Base-by-base conservation (phyloP, 2,329 filamentous ascomycete species). In the Samsoniella hepiali region DNA sequence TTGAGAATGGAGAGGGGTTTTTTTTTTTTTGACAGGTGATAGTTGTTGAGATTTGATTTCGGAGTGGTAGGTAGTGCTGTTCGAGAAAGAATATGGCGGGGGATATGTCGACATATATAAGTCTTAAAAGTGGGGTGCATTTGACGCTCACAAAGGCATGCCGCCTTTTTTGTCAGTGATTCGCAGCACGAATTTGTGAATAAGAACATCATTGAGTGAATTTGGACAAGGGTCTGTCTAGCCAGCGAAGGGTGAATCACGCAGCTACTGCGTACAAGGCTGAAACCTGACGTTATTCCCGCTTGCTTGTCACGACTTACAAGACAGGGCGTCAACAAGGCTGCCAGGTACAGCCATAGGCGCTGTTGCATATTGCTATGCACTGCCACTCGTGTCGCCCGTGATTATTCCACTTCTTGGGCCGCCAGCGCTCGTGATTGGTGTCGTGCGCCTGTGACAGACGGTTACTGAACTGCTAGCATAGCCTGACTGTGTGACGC, bases 121-220 rank as follows among this genome's bases (percentile, higher is more conserved):
- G 57, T 51, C 54, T 32, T 59, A 59, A 59, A 59, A 13, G 45
- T 42, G 57, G 57, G 57, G 57, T 58, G 40, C 6, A 27, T 17
- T 13, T 3, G 27, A 9, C 27, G 36, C 29, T 56, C 54, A 8
- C 38, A 5, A 34, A 45, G n/a, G 40, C 22, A 9, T 40, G 44
- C 29, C 11, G 40, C 31, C 31, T 22, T 45, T 17, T 34, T 45
- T 38, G 8, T 34, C 57, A 32, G 15, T 42, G 17, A 15, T 27
- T 22, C 32, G 15, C 13, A 38, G 29, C 45, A 31, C 13, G 27
- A 40, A 51, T 3, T 31, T 22, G 17, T 44, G 13, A 9, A 40
- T 40, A 8, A 13, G 2, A 9, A n/a, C 22, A 22, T 22, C 22
- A 22, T 22, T 22, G 22, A 22, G 22, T 22, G 22, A 10, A 10